A percentile compares a stretch with the other conserved stretches of the same genome.
These are phyloP conservation scores for Picea engelmannii DNA, from an alignment of 83 land plant species.

Conservation along the genomic window DNA sequence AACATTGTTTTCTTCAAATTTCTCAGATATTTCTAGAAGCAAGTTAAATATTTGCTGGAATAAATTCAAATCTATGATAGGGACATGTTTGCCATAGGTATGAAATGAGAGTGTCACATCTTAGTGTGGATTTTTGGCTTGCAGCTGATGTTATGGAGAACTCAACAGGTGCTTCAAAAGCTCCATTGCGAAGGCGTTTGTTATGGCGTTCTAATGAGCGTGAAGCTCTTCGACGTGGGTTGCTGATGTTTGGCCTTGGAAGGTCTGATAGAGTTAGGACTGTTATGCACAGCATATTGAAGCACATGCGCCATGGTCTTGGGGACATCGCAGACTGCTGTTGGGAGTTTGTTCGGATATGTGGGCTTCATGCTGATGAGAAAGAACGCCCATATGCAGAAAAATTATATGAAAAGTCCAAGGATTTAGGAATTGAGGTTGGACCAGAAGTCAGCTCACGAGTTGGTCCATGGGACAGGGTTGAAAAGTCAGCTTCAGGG, in stretches of 20 bases:
- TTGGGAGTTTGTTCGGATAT: constrained; percentile 48
- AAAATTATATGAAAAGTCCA: constrained; percentile 28
- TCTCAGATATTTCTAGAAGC: background rate
- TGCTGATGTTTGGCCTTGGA: constrained; percentile 46
- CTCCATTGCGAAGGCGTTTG: constrained; percentile 36
- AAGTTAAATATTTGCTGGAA: background rate
- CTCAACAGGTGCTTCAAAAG: constrained; percentile 25
- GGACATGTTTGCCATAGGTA: background rate
- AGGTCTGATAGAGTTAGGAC: constrained; percentile 45
- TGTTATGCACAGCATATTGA: constrained; percentile 33
- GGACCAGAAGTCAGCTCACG: constrained; percentile 38
- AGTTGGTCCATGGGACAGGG: constrained; percentile 37
- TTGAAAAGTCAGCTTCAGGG: constrained; percentile 37
- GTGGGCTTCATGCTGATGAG: constrained; percentile 30
- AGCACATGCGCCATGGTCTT: constrained; percentile 41
- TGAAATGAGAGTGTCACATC: background rate
- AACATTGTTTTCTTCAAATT: background rate
- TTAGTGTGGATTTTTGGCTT: constrained; percentile 13
- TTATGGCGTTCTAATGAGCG: constrained; percentile 42
- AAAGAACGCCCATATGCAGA: constrained; percentile 34
- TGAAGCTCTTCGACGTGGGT: constrained; percentile 40
- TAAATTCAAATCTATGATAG: background rate
- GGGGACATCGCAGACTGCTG: constrained; percentile 48
- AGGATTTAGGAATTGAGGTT: constrained; percentile 39
- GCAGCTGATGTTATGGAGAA: constrained; percentile 20